Evolutionary conservation across 371 early-diverging fungal species (phyloP), one percentile per base, ranked within the genome.

Genomic region (Actinomucor elegans): DNA sequence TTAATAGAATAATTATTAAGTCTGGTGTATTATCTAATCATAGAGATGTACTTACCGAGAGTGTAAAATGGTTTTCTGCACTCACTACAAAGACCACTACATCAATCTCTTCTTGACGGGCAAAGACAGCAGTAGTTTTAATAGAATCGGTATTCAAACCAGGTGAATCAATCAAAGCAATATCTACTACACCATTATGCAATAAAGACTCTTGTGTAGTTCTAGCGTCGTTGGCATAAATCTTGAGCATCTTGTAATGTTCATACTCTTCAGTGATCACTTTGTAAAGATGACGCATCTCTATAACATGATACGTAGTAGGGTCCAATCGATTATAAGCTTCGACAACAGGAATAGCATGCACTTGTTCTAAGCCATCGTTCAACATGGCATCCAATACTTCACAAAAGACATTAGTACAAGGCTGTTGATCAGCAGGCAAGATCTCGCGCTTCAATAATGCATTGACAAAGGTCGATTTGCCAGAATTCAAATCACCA

Each of bases 71-170:
- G 62, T 99, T 97, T 68, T 95, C 98, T 14, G 99, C 97, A 65
- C 94, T 94, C 44, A 99, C 97, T 14, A 97, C 94, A 85, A 99
- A 98, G n/a, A 99, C 93, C 41, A 99, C 91, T 8, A 96, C 97
- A 65, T 99, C 99, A 64, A 99, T 99, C 65, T 96, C 97, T 65
- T 96, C 94, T 74, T 97, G 97, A 51, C 94, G 90, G 7, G 97
- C 91, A 84, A 97, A 96, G 5, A 97, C 81, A 41, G 94, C 88
- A 6, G 92, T 96, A 20, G 99, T 99, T 71, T 97, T 95, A 63
- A 94, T 81, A 17, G 94, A 91, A 69, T 99, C 99, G 23, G 94
- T 91, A 72, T 99, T 99, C 41, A 99, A 78, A 14, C 99, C 99
- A 12, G 99, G 99, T 1, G 96, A 95, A 57, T 99, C 99, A 57